Conservation (phyloP, 2,329 filamentous ascomycete genomes). For the Sporothrix globosa region DNA sequence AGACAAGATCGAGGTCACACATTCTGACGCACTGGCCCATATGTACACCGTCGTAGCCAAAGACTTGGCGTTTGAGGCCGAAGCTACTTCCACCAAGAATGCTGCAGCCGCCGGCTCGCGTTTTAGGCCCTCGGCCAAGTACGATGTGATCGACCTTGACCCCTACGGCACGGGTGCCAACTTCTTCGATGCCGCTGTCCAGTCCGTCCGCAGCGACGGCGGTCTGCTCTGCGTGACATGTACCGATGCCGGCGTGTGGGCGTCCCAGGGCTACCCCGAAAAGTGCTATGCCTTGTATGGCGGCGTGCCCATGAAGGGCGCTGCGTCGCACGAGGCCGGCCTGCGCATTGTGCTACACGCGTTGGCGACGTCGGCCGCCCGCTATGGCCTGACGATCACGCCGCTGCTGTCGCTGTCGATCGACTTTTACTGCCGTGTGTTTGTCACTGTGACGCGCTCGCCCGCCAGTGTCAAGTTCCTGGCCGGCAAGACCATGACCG, state of each 20-base stretch:
- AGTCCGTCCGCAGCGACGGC: slow-evolving; percentile 79
- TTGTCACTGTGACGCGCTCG: slow-evolving; percentile 78
- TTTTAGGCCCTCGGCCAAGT: slow-evolving; percentile 55
- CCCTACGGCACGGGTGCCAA: slow-evolving; percentile 92
- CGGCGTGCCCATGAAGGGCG: slow-evolving; percentile 81
- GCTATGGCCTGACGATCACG: slow-evolving; percentile 86
- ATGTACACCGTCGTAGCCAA: slow-evolving; percentile 78
- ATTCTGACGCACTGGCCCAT: slow-evolving; percentile 82
- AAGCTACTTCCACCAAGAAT: slow-evolving; percentile 26
- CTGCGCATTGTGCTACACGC: slow-evolving; percentile 83
- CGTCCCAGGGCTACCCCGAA: slow-evolving; percentile 89
- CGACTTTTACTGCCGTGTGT: slow-evolving; percentile 91
- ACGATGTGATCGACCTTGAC: slow-evolving; percentile 95
- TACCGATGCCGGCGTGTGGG: slow-evolving; percentile 94
- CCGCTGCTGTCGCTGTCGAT: slow-evolving; percentile 91
- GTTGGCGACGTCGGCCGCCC: slow-evolving; percentile 76
- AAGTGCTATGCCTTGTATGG: slow-evolving; percentile 95
- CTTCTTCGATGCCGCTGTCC: slow-evolving; percentile 88
- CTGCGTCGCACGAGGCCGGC: slow-evolving; percentile 85
- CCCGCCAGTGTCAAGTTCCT: slow-evolving; percentile 87
- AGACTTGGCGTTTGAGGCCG: slow-evolving; percentile 48
- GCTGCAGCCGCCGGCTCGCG: slow-evolving; percentile 37
- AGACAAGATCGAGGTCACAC: slow-evolving; percentile 70
- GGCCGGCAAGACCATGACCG: slow-evolving; percentile 87
- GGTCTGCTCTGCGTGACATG: slow-evolving; percentile 94